Base-by-base conservation (phyloP, 257 asterid species). In the Paraleonurus japonicus region DNA sequence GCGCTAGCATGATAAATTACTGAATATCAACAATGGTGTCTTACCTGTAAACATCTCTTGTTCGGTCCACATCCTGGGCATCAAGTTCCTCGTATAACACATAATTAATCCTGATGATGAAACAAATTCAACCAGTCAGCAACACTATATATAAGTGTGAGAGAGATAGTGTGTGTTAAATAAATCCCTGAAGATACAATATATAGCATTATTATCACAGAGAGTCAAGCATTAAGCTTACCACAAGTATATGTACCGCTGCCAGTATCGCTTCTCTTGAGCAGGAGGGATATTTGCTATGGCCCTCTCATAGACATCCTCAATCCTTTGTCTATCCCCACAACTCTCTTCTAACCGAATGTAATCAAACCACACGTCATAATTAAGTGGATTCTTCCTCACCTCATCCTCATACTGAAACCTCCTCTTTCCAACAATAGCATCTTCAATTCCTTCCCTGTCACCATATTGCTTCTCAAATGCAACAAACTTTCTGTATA, bases 401-500 rank as follows among this genome's bases (percentile, higher is more conserved):
- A 93, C 92, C 63, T 87, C 95, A 24, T 90, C 98, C 82, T 90
- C 97, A 24, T 90, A 93, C 75, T 90, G 92, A 81, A 89, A 89
- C 85, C 96, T 86, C 78, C 90, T 89, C 82, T 90, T 90, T 45
- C 96, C 96, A 66, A 93, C 95, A 55, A 93, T 87, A 15, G 97
- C 98, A 70, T 89, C 96, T 81, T 93, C 98, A 5, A 93, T 93
- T 60, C 98, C 98, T 76, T 89, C 96, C 80, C 74, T 88, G 24
- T 90, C 95, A 41, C 98, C 97, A 80, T 86, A 94, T 68, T 91
- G 99, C 79, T 91, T 91, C 86, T 94, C 97, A 39, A 93, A 93
- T 0, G 92, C 96, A 67, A 93, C 94, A 78, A 87, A 90, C 79
- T 93, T 93, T 82, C 81, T 93, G 70, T 89, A 93, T 43, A 90